Base-by-base conservation (phyloP, 345 rosid genomes). In the Populus davidiana region DNA sequence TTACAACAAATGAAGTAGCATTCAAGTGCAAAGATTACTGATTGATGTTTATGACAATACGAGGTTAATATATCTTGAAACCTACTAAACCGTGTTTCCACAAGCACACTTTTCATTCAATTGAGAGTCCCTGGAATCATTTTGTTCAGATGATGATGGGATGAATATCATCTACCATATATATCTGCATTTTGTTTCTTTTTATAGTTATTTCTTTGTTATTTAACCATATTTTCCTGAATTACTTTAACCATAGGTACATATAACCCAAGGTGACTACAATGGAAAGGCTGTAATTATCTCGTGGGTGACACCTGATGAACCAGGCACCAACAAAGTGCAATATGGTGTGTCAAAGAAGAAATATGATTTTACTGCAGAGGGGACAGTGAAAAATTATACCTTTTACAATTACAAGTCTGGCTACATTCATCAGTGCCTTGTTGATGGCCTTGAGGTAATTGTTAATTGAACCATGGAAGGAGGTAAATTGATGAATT, bases 251-350 rank as follows among this genome's bases (percentile, higher is more conserved):
- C 70, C 80, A 13, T 71, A 92, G 97, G 97, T 96, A 39, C 99
- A 85, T 84, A 92, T 96, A 67, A 93, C 97, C 25, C 99, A 96
- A 88, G 98, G 97, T 73, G 96, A 96, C 78, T 92, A 93, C 75
- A 87, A 90, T 75, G 99, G 98, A 49, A 93, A 84, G 75, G 98
- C 94, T 68, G 93, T 93, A 23, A 92, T 96, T 56, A 69, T 96
- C 75, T 91, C 99, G 17, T 93, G 99, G 99, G 93, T 93, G 65
- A 90, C 97, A 18, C 84, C 92, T 59, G 90, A 89, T 71, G 89
- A 88, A 66, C 93, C 92, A 52, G 97, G 88, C 62, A 73, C 83
- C 18, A 87, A 87, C 80, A 80, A 74, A 80, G 94, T 92, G 49
- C 86, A 81, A 70, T 96, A 88, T 81, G 96, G 98, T 44, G 64